Evolutionary conservation across 2,329 filamentous ascomycete genomes (phyloP), one percentile per base, ranked within the genome.

Genomic region (Byssochlamys sp.): DNA sequence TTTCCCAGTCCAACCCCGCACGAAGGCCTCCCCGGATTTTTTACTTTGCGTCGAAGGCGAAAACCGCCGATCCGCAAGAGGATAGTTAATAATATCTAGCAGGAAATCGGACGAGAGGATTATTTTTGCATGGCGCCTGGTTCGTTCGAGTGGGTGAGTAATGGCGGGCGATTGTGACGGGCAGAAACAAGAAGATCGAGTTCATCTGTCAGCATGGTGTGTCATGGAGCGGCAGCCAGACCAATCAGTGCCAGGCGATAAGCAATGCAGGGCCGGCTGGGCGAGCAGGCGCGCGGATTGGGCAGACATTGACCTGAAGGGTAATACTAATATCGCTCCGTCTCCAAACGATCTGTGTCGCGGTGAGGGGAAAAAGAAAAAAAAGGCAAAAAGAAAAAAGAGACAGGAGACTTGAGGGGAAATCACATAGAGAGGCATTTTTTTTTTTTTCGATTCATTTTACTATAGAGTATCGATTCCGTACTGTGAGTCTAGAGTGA

Each of bases 161-260:
- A 26, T 25, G 10, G 24, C 12, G 49, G 9, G 25, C 10, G 12
- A 51, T 12, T 26, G 27, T 24, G n/a, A 26, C 6, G 45, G 31
- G 12, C 12, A 19, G 35, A 14, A 19, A 26, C 6, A 14, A 11
- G 3, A 51, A 14, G 12, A 51, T 62, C 57, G 60, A 58, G 19
- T 19, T 19, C 52, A 59, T 57, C 58, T 68, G 68, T 71, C 69
- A 71, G 65, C 67, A 59, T 28, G 52, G 65, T 71, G 66, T 70
- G 69, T 71, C 69, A 71, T 63, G 61, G 24, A 28, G 25, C 29
- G 10, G 24, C n/a, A 12, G 9, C 3, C 55, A 50, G 49, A 53
- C 56, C 55, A 54, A 58, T 50, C 56, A 50, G 50, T 19, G 48
- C 29, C 4, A 14, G 48, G 51, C 19, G 28, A 29, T 58, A 51